Conservation (phyloP, 441 rosid species). For the Isatis lusitanica region DNA sequence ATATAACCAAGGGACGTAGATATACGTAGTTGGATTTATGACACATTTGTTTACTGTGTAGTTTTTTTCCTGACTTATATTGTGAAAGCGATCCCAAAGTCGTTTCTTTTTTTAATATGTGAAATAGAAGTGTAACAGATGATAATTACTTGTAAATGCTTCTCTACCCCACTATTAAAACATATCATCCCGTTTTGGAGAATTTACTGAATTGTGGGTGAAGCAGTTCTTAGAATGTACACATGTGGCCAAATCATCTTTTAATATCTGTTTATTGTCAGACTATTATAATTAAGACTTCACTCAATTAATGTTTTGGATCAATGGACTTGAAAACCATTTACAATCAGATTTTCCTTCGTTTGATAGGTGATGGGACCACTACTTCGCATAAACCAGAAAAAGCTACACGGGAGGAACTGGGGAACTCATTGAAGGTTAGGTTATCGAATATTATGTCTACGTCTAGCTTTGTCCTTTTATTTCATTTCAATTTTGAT, state of each 20-base stretch:
- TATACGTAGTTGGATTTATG: conserved; percentile 6
- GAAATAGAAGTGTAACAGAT: conserved; percentile 1
- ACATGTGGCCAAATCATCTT: neutral
- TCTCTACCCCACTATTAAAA: neutral
- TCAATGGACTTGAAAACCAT: conserved; percentile 12
- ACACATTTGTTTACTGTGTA: neutral
- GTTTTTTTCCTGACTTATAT: neutral
- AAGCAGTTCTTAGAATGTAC: neutral
- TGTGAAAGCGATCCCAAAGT: neutral
- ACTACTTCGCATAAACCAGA: conserved; percentile 37
- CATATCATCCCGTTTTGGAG: neutral
- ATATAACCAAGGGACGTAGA: conserved; percentile 6
- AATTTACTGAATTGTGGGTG: neutral
- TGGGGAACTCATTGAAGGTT: conserved; percentile 72
- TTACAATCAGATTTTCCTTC: conserved; percentile 24
- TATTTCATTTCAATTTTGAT: neutral
- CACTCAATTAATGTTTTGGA: conserved; percentile 2
- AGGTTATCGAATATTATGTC: conserved; percentile 5
- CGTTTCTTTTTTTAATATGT: neutral
- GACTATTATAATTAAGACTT: neutral
- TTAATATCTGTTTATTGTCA: neutral
- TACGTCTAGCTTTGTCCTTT: neutral
- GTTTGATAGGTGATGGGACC: conserved; percentile 48
- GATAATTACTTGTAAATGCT: conserved; percentile 1
- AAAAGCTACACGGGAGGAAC: conserved; percentile 46